These are phyloP conservation scores for Candida mesenterica DNA, from an alignment of 1,139 yeast genomes.

Conservation along the genomic window DNA sequence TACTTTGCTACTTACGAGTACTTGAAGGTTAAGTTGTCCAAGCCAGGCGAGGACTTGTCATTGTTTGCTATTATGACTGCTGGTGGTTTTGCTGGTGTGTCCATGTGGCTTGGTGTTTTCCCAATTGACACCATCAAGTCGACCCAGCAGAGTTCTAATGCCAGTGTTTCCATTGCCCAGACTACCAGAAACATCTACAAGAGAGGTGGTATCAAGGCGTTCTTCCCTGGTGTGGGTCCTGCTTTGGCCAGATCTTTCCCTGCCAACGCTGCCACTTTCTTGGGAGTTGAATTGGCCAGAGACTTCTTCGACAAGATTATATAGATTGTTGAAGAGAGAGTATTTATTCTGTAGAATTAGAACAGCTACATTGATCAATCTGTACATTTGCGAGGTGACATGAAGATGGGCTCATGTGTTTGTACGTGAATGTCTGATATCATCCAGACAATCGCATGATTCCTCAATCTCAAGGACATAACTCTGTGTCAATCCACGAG, in stretches of 20 bases:
- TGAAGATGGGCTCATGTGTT: too few species aligned
- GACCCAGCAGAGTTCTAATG: slow-evolving; percentile 67
- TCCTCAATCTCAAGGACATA: too few species aligned
- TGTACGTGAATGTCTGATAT: too few species aligned
- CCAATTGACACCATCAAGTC: slow-evolving; percentile 96
- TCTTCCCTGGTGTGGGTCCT: slow-evolving; percentile 97
- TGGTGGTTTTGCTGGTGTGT: slow-evolving; percentile 93
- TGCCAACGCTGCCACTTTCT: slow-evolving; percentile 95
- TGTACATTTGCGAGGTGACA: too few species aligned
- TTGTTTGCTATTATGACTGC: slow-evolving; percentile 78
- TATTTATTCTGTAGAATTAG: too few species aligned
- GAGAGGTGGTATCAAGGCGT: slow-evolving; percentile 82
- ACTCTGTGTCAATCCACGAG: too few species aligned
- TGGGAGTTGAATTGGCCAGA: slow-evolving; percentile 90
- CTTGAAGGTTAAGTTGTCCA: slow-evolving; percentile 62
- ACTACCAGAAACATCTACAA: slow-evolving; percentile 64
- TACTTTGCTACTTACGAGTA: slow-evolving; percentile 94
- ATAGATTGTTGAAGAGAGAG: slow-evolving; percentile 3
- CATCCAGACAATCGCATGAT: background rate
- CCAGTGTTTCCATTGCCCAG: slow-evolving; percentile 56
- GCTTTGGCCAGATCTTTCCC: slow-evolving; percentile 95
- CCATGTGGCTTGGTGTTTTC: slow-evolving; percentile 97
- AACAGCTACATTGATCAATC: too few species aligned
- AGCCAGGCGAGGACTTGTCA: slow-evolving; percentile 57
- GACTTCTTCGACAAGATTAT: slow-evolving; percentile 49